Conservation (phyloP, 2,329 filamentous ascomycete genomes). For the Aspergillus melleus region DNA sequence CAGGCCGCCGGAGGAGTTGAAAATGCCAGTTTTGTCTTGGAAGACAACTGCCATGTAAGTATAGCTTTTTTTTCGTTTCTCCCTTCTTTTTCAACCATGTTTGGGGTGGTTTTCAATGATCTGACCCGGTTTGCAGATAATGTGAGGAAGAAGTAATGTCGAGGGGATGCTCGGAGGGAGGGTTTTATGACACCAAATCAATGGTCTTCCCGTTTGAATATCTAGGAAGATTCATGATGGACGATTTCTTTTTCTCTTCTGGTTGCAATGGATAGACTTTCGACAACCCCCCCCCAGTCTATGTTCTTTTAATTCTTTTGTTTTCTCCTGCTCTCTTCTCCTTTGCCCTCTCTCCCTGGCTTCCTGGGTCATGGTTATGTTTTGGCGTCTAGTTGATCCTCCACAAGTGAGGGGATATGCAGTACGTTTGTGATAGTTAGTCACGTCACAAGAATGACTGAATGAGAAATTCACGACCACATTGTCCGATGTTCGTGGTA, state of each 20-base stretch:
- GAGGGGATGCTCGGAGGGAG: neutral
- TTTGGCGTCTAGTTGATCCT: neutral
- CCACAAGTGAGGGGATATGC: neutral
- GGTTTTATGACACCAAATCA: neutral
- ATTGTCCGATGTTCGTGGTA: neutral
- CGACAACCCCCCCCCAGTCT: neutral
- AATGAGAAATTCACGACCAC: neutral
- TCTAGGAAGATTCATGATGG: neutral
- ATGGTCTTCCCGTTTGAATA: neutral
- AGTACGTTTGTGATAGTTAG: neutral
- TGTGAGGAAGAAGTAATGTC: neutral
- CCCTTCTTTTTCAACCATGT: neutral
- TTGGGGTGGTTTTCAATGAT: neutral
- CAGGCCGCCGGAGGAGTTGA: slow-evolving; percentile 19
- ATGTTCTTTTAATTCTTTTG: neutral
- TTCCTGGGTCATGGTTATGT: neutral
- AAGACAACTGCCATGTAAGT: slow-evolving; percentile 49
- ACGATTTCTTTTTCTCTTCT: neutral
- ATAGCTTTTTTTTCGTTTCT: neutral
- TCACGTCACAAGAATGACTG: neutral
- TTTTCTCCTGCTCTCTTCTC: neutral
- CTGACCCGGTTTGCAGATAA: neutral
- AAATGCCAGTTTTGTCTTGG: slow-evolving; percentile 33
- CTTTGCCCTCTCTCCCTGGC: neutral
- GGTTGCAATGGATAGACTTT: neutral